These are phyloP conservation scores for Rhodotorula kratochvilovae DNA, from an alignment of 768 basidiomycete genomes.

Conservation along the genomic window DNA sequence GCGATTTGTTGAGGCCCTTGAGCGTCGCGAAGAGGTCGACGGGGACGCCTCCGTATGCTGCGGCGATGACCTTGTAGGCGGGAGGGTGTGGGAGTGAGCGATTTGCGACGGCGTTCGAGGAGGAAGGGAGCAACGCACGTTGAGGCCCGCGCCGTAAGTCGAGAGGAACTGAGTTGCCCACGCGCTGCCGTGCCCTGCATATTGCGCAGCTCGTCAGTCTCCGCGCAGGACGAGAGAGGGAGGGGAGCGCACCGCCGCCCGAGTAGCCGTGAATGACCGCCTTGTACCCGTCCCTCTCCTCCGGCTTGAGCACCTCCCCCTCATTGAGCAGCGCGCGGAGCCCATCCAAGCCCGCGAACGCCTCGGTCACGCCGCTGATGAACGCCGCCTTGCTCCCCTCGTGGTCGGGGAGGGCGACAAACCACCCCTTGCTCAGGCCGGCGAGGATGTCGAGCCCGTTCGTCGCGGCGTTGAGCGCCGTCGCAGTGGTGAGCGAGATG, in stretches of 20 bases:
- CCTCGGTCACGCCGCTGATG: background rate
- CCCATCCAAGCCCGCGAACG: background rate
- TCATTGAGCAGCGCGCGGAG: background rate
- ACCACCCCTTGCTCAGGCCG: background rate
- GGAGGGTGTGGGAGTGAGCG: background rate
- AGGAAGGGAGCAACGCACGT: background rate
- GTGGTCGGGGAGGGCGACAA: background rate
- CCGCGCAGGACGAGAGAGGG: background rate
- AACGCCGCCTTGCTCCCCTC: background rate
- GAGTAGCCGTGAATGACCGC: background rate
- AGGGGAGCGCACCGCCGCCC: background rate
- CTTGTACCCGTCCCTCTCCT: background rate
- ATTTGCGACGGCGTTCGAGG: too few relatives aligned
- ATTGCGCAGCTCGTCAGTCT: background rate
- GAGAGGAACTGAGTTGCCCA: background rate
- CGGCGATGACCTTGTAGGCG: background rate
- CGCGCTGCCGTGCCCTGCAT: background rate
- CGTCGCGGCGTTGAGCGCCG: background rate
- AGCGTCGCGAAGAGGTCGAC: background rate
- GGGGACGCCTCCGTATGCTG: background rate
- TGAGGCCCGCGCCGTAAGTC: background rate
- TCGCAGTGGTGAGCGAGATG: background rate
- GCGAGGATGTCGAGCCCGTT: background rate
- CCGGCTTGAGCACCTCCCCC: background rate
- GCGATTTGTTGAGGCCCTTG: background rate